phyloP scores from a whole-genome alignment of 208 protist species.

The Trypanosoma caninum region DNA sequence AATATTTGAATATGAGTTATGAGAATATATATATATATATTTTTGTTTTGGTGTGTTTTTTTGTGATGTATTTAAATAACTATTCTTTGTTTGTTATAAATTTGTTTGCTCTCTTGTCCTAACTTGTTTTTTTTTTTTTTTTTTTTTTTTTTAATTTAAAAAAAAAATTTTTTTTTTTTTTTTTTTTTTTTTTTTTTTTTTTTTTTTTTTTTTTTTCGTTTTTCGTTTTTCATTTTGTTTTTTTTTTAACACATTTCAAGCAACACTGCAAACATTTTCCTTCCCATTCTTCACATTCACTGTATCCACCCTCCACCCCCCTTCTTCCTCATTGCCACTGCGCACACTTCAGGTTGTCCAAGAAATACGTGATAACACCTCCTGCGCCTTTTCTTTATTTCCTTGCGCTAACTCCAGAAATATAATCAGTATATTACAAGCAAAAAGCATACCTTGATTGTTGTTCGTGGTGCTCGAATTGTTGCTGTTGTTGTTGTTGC shows the following conservation, averaged over 20 bases:
- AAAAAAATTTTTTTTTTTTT: constrained; percentile 21
- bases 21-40: not conserved
- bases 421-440: constrained; percentile 70
- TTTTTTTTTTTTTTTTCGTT: constrained; percentile 9
- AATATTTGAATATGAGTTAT: not conserved
- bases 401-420: constrained; percentile 85
- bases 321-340: not conserved
- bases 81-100: constrained; percentile 9
- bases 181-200: constrained; percentile 18
- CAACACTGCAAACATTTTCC: not conserved
- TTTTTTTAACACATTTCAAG: not conserved
- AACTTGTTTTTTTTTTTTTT: not conserved
- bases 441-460: constrained; percentile 43
- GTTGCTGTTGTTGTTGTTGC: constrained; percentile 32
- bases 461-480: constrained; percentile 1
- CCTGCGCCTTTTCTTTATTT: constrained; percentile 76
- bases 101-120: not conserved
- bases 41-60: constrained; percentile 15
- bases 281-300: not conserved
- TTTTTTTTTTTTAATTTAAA: not conserved
- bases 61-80: not conserved
- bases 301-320: not conserved
- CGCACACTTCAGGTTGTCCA: constrained; percentile 28
- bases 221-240: constrained; percentile 1
- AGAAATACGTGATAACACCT: constrained; percentile 58